Conservation (phyloP, 2,329 filamentous ascomycete genomes). For the Diaporthe velutina region DNA sequence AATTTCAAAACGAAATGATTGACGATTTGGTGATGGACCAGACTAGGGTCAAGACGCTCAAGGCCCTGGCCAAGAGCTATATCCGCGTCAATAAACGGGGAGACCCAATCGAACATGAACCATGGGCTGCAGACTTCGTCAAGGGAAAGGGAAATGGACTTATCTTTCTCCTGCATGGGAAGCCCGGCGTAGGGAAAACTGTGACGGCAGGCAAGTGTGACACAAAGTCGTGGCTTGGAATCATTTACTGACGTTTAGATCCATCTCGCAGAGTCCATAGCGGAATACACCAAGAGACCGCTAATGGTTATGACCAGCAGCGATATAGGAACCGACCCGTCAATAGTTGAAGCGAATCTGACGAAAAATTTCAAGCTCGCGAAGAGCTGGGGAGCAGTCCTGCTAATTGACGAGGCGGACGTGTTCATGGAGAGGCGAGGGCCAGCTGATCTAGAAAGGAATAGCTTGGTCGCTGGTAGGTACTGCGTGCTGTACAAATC, state of each 20-base stretch:
- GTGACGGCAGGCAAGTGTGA: slow-evolving; percentile 45
- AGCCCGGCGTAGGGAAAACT: slow-evolving; percentile 21
- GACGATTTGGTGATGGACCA: slow-evolving; percentile 48
- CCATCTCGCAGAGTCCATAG: slow-evolving; percentile 48
- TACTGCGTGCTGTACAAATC: background rate
- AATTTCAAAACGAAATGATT: slow-evolving; percentile 47
- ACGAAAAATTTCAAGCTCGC: slow-evolving; percentile 38
- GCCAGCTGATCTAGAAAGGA: slow-evolving; percentile 45
- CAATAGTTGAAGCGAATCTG: background rate
- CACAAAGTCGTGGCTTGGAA: background rate
- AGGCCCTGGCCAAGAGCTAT: slow-evolving; percentile 47
- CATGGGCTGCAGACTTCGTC: slow-evolving; percentile 30
- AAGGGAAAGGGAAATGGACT: slow-evolving; percentile 24
- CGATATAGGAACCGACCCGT: slow-evolving; percentile 43
- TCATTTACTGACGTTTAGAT: background rate
- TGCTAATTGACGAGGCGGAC: slow-evolving; percentile 51
- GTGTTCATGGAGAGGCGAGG: slow-evolving; percentile 49
- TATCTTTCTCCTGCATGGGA: slow-evolving; percentile 19
- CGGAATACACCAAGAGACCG: slow-evolving; percentile 47
- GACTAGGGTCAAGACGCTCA: slow-evolving; percentile 43
- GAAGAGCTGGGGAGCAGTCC: slow-evolving; percentile 43
- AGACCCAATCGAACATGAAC: slow-evolving; percentile 31
- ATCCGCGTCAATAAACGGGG: slow-evolving; percentile 41
- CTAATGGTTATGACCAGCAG: slow-evolving; percentile 49
- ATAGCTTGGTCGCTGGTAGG: slow-evolving; percentile 48